Percentiles rank a stretch among this genome's conserved stretches.
Conservation (phyloP, 2,329 filamentous ascomycete genomes). For the Periconia digitata region DNA sequence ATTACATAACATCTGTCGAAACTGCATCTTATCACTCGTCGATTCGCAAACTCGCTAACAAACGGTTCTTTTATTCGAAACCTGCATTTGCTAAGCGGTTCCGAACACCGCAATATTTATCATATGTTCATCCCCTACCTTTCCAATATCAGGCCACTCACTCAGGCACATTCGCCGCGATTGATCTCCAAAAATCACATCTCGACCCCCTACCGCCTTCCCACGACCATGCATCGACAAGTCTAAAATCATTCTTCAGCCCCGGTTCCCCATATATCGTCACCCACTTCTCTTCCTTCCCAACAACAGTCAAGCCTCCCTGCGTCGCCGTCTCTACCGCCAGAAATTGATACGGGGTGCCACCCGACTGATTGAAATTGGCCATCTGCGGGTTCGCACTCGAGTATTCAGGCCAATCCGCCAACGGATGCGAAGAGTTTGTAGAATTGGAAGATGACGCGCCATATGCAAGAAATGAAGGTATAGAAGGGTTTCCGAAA, state of each 20-base stretch:
- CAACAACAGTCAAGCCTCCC: background rate
- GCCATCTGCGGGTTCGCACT: slow-evolving; percentile 2
- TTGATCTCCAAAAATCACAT: slow-evolving; percentile 25
- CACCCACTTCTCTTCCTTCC: slow-evolving; percentile 2
- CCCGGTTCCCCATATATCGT: slow-evolving; percentile 12
- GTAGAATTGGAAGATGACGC: background rate
- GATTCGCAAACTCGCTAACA: too few species aligned
- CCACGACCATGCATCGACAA: slow-evolving; percentile 25
- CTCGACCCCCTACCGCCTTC: slow-evolving; percentile 21
- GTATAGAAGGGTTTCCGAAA: slow-evolving; percentile 9
- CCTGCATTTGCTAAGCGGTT: too few species aligned
- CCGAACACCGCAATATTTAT: too few species aligned
- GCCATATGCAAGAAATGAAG: slow-evolving; percentile 3
- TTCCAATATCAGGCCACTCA: background rate
- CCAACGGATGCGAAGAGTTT: slow-evolving; percentile 6
- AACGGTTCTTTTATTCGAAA: too few species aligned
- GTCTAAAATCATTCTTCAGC: slow-evolving; percentile 13
- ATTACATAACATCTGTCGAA: too few species aligned
- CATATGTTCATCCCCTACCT: too few species aligned
- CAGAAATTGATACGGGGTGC: background rate
- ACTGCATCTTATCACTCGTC: too few species aligned
- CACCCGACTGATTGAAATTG: slow-evolving; percentile 27
- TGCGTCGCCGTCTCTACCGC: background rate
- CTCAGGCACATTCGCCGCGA: slow-evolving; percentile 11
- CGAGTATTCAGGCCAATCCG: slow-evolving; percentile 17